A percentile compares a stretch with the other conserved stretches of the same genome.
Conservation (phyloP, 2,329 filamentous ascomycete species). For the Hymenoscyphus fructigenus region DNA sequence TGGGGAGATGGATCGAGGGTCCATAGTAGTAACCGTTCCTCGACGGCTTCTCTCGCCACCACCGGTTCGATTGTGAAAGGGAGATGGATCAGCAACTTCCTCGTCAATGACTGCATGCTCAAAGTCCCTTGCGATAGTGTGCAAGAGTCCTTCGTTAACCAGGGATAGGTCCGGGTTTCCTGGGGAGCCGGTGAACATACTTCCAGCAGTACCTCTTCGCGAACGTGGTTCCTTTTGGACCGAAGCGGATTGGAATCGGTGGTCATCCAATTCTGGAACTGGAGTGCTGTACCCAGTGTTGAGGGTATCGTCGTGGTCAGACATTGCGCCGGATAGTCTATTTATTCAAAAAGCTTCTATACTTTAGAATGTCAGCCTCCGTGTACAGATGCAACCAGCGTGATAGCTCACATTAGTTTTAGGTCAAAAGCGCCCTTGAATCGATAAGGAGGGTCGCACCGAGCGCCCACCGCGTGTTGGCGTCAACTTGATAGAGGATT, state of each 20-base stretch:
- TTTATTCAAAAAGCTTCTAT: conserved; percentile 40
- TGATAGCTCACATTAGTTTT: conserved; percentile 10
- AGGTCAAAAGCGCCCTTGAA: conserved; percentile 23
- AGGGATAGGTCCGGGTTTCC: conserved; percentile 41
- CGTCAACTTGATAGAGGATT: conserved; percentile 49
- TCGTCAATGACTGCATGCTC: conserved; percentile 85
- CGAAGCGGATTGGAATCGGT: conserved; percentile 66
- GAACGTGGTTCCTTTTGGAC: conserved; percentile 55
- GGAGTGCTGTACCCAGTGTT: conserved; percentile 70
- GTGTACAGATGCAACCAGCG: background rate
- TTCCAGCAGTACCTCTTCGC: conserved; percentile 73
- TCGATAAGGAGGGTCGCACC: conserved; percentile 48
- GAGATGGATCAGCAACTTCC: conserved; percentile 51
- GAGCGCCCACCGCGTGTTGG: conserved; percentile 51
- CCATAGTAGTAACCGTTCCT: conserved; percentile 53
- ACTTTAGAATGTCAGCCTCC: conserved; percentile 35
- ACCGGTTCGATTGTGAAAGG: conserved; percentile 20
- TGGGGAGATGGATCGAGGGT: conserved; percentile 74
- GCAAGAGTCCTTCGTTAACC: conserved; percentile 40
- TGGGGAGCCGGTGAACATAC: conserved; percentile 54
- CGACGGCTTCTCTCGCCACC: conserved; percentile 47
- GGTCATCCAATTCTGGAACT: conserved; percentile 82
- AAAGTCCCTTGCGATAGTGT: conserved; percentile 72
- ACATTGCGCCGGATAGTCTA: conserved; percentile 54
- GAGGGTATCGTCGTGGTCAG: conserved; percentile 61